These are phyloP conservation scores for Arctium minus DNA, from an alignment of 129 eudicot genomes.

Conservation along the genomic window DNA sequence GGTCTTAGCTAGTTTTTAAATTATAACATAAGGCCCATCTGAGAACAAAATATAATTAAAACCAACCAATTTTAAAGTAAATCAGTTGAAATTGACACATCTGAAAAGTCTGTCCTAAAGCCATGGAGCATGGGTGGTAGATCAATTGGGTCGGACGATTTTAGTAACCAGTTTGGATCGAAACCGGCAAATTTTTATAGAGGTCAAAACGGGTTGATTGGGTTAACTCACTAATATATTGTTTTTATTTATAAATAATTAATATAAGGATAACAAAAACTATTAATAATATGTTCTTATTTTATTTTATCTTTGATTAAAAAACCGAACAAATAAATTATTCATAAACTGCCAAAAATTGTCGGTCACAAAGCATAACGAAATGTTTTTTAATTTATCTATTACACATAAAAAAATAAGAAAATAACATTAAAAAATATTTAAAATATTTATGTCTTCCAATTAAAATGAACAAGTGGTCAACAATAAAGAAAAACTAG, in stretches of 20 bases:
- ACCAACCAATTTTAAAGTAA: background rate
- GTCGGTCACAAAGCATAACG: slow-evolving; percentile 37
- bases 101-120: background rate
- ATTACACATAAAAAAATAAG: background rate
- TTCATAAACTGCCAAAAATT: slow-evolving; percentile 21
- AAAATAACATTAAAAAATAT: background rate
- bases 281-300: background rate
- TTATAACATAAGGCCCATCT: background rate
- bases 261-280: background rate
- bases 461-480: background rate
- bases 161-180: background rate
- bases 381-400: background rate
- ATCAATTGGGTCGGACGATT: too few relatives aligned
- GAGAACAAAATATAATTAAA: background rate
- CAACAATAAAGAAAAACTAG: background rate
- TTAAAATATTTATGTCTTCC: background rate
- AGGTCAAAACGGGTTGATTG: background rate
- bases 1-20: background rate
- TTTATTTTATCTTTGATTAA: background rate
- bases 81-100: background rate
- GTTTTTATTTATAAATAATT: background rate
- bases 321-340: slow-evolving; percentile 5
- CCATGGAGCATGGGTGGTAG: background rate
- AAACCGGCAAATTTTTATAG: background rate
- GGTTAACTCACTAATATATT: background rate